A percentile compares a stretch with the other conserved stretches of the same genome.
Conservation (phyloP, 2,329 filamentous ascomycete species). For the Annulohypoxylon truncatum region DNA sequence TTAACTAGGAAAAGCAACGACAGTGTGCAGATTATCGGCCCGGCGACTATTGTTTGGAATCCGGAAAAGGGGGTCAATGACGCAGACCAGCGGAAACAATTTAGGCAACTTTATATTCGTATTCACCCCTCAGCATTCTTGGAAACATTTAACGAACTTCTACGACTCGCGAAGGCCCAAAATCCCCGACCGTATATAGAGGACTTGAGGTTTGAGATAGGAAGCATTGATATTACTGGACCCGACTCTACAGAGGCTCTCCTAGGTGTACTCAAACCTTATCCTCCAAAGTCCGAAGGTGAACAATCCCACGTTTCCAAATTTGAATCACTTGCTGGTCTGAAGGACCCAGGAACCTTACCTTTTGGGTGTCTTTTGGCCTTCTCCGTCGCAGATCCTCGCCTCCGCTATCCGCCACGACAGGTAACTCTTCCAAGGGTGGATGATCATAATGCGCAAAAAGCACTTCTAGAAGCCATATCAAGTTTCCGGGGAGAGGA, state of each 20-base stretch:
- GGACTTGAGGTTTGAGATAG: conserved; percentile 76
- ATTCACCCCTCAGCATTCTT: conserved; percentile 85
- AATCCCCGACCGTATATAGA: conserved; percentile 72
- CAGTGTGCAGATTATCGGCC: conserved; percentile 71
- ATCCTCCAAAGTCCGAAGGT: conserved; percentile 50
- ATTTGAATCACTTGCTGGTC: conserved; percentile 64
- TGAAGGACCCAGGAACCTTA: conserved; percentile 76
- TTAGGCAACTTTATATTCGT: conserved; percentile 71
- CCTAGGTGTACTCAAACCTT: conserved; percentile 72
- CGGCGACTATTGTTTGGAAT: conserved; percentile 81
- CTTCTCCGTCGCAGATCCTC: conserved; percentile 82
- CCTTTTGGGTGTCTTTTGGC: conserved; percentile 76
- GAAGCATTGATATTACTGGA: conserved; percentile 67
- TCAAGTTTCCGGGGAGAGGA: conserved; percentile 75
- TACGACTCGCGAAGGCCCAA: conserved; percentile 67
- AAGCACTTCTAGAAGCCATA: conserved; percentile 67
- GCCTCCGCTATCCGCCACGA: conserved; percentile 79
- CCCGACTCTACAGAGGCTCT: conserved; percentile 85
- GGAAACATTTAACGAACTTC: conserved; percentile 73
- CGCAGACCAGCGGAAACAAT: conserved; percentile 38
- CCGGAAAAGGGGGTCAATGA: conserved; percentile 51
- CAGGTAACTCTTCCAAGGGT: conserved; percentile 57
- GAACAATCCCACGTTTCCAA: conserved; percentile 58
- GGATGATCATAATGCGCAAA: conserved; percentile 43
- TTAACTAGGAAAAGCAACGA: conserved; percentile 66